Evolutionary conservation across 1,284 basidiomycete genomes (phyloP), one percentile per base, ranked within the genome.

Genomic region (Blastosporella zonata): DNA sequence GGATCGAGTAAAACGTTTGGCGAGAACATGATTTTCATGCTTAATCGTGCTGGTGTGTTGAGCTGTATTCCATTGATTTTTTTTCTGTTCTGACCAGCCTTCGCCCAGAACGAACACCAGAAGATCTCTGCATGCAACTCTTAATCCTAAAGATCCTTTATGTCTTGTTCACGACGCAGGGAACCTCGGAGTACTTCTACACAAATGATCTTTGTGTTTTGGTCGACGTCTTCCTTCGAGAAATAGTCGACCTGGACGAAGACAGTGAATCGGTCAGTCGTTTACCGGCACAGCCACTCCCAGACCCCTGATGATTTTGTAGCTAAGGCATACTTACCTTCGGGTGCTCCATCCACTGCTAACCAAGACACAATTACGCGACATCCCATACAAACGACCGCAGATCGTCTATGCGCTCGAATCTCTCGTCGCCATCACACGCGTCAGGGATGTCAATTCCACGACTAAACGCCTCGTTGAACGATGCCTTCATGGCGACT

Each of bases 21-120:
- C 12, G 94, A 96, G 70, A 99, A 98, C 62, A 82, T 99, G 75
- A 97, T 99, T 55, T 99, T 97, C 67, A 99, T 99, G 88, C 75
- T 99, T 35, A 99, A 99, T 62, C 84, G 96, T 51, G 90, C 94
- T 38, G 77, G 92, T 93, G 61, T 61, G 88, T 79, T 1, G 12
- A 6, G 15, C 37, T 34, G 12, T n/a, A n/a, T n/a, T n/a, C 3
- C 13, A 3, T 10, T 22, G 9, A 6, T 10, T 12, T 25, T 5
- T 4, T 28, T 38, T 23, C 13, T 1, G 10, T 10, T 33, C 46
- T 27, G 4, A 50, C 33, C 31, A 15, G 20, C 44, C 35, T 22
- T 23, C 25, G n/a, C 54, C 6, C 15, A 90, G 91, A 87, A 61
- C 81, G 85, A 40, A 88, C 87, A 1, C 74, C 90, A 2, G 95